phyloP scores from a whole-genome alignment of 257 asterid genomes.

The Ophiorrhiza pumila region DNA sequence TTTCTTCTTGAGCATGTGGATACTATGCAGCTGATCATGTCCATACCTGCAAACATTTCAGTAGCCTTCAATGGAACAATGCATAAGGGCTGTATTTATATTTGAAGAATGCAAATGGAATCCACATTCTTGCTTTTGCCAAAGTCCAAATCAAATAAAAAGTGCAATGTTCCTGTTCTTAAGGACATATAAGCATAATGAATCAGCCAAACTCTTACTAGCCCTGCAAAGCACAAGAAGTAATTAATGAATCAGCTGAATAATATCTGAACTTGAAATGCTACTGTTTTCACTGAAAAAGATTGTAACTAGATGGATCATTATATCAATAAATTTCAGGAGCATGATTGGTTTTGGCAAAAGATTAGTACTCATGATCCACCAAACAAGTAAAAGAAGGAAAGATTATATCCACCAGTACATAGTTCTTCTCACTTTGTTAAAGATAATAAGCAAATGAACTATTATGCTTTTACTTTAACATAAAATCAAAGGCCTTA shows the following conservation, averaged over 20 bases:
- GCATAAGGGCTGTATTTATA: too few species aligned
- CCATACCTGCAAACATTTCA: not conserved
- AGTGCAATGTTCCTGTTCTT: too few species aligned
- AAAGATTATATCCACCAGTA: not conserved
- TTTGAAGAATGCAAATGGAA: too few species aligned
- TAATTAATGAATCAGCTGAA: not conserved
- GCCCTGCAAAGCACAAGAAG: not conserved
- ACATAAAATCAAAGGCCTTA: slow-evolving; percentile 21
- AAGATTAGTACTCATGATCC: not conserved
- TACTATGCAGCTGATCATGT: not conserved
- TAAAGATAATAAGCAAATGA: not conserved
- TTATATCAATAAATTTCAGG: not conserved
- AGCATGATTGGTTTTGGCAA: not conserved
- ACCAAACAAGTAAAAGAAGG: not conserved
- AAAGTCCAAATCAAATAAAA: too few species aligned
- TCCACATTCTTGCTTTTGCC: too few species aligned
- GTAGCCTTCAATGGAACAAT: too few species aligned
- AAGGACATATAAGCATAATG: too few species aligned
- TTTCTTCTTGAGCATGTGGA: too few species aligned
- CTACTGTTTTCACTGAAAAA: not conserved
- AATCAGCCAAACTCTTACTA: not conserved
- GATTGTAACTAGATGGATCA: not conserved
- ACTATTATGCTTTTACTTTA: not conserved
- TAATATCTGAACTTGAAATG: not conserved
- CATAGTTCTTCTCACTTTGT: not conserved